These are phyloP conservation scores for Leucaena leucocephala DNA, from an alignment of 306 rosid species.

Conservation along the genomic window DNA sequence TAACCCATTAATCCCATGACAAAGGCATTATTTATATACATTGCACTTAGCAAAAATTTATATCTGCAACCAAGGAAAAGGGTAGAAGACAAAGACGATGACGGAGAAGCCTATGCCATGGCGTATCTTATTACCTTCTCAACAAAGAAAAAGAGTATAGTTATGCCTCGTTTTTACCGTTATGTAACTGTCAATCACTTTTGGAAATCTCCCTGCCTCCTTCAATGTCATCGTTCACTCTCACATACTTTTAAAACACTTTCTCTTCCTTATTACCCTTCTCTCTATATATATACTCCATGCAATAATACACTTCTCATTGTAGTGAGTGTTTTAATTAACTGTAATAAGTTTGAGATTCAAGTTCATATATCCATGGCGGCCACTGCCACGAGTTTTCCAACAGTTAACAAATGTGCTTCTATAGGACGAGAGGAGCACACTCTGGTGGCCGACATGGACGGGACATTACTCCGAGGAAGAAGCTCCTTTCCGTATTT, in stretches of 20 bases:
- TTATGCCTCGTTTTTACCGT: constrained; percentile 40
- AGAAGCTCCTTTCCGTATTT: constrained; percentile 86
- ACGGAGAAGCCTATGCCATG: constrained; percentile 27
- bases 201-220: constrained; percentile 44
- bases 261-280: background rate
- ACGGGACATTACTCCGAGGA: constrained; percentile 77
- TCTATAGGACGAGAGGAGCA: constrained; percentile 68
- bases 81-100: background rate
- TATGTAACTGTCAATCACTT: constrained; percentile 17
- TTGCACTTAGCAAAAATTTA: no score
- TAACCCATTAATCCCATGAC: no score
- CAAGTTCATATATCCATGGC: background rate
- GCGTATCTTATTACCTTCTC: background rate
- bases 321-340: background rate
- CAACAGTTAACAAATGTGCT: constrained; percentile 55
- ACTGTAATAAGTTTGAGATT: background rate
- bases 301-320: no score
- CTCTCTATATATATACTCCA: background rate
- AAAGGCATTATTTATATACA: no score
- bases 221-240: constrained; percentile 26
- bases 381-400: constrained; percentile 45
- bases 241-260: background rate
- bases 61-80: background rate
- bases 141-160: constrained; percentile 28
- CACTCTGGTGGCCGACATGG: constrained; percentile 86